phyloP scores from a whole-genome alignment of 2,329 filamentous ascomycete genomes.

The Beauveria pseudobassiana region DNA sequence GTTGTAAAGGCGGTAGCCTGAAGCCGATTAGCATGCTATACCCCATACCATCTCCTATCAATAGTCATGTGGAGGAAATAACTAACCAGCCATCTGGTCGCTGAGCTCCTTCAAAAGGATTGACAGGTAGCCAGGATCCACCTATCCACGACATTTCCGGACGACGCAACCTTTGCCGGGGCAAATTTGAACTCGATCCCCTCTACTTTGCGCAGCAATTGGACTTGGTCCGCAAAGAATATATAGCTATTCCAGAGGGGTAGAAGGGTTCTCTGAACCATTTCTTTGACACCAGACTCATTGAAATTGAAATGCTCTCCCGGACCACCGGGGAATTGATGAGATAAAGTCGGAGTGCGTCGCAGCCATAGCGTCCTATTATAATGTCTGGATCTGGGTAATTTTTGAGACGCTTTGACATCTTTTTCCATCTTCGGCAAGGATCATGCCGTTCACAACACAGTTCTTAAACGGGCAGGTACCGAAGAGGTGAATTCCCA shows the following conservation, averaged over 20 bases:
- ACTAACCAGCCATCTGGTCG: too few relatives aligned
- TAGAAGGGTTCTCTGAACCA: constrained; percentile 83
- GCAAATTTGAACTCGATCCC: constrained; percentile 72
- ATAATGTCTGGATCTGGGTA: constrained; percentile 82
- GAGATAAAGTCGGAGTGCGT: constrained; percentile 87
- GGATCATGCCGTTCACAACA: constrained; percentile 90
- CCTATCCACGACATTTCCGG: constrained; percentile 80
- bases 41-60: too few relatives aligned
- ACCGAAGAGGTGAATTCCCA: constrained; percentile 82
- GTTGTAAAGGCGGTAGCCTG: too few relatives aligned
- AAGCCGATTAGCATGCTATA: too few relatives aligned
- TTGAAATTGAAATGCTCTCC: constrained; percentile 84
- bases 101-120: constrained; percentile 57
- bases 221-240: constrained; percentile 87
- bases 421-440: constrained; percentile 97
- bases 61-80: too few relatives aligned
- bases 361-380: constrained; percentile 83
- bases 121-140: constrained; percentile 94
- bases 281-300: constrained; percentile 87
- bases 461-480: constrained; percentile 87
- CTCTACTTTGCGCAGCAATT: constrained; percentile 78
- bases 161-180: constrained; percentile 67
- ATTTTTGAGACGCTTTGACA: constrained; percentile 96
- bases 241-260: constrained; percentile 96
- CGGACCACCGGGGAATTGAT: constrained; percentile 95